Conservation (phyloP, 2,329 filamentous ascomycete genomes). For the Didymosphaeria variabile region DNA sequence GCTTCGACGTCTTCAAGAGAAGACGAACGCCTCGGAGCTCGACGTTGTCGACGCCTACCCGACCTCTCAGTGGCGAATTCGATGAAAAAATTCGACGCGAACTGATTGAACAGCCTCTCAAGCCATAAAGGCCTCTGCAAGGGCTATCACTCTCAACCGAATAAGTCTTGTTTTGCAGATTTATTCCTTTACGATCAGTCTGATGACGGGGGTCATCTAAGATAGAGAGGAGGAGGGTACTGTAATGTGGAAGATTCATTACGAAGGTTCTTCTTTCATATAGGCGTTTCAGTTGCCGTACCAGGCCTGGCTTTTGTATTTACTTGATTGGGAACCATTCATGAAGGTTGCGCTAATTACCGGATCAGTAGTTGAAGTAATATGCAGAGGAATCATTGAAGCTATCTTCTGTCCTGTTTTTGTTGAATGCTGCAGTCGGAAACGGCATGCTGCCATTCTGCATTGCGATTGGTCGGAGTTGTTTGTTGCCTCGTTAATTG, state of each 20-base stretch:
- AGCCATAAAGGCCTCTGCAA: no score
- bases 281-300: background rate
- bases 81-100: background rate
- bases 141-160: background rate
- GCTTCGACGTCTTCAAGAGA: slow-evolving; percentile 5
- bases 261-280: background rate
- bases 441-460: background rate
- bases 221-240: background rate
- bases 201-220: background rate
- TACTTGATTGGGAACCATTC: background rate
- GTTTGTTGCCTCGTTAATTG: no score
- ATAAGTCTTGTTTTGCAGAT: slow-evolving; percentile 2
- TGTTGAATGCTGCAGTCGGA: background rate
- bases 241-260: background rate
- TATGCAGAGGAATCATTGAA: background rate
- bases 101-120: background rate
- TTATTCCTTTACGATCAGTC: background rate
- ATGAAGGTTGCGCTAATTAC: background rate
- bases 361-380: background rate
- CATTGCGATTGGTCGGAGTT: no score
- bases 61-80: background rate
- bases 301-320: background rate
- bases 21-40: slow-evolving; percentile 9
- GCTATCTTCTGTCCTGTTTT: background rate
- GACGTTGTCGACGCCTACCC: background rate